Evolutionary conservation across 495 filamentous ascomycete species (phyloP), one percentile per base, ranked within the genome.

Genomic region (Daldinia concentrica): DNA sequence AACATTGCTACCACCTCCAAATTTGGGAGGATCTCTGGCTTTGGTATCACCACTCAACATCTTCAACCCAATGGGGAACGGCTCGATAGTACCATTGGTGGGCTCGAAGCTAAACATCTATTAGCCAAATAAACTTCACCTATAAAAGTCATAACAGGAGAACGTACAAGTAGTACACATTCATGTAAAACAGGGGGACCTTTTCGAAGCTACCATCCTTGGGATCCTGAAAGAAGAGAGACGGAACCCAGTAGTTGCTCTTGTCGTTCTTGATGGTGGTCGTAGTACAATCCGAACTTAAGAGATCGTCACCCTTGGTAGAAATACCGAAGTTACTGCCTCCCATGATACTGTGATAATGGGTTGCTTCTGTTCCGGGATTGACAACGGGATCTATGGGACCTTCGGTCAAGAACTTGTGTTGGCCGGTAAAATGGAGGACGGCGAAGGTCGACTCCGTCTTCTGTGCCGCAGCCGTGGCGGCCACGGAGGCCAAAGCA

Each of bases 241-340:
- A 78, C 1, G 92, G 90, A 52, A 89, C 85, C 93, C 92, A 95
- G 81, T 95, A 95, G 79, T 89, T 90, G 72, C 88, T 91, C 70
- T 89, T 82, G 78, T 95, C 92, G 64, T 85, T 83, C 62, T 85
- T 87, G 68, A 90, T 82, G 9, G 81, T 82, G 68, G 91, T 89
- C 9, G 89, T 89, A 56, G 89, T 90, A 80, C 93, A 95, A 0
- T 79, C 79, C 0, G 92, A 91, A 58, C 80, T 67, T 52, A 85
- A 80, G 11, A 91, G 83, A 29, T 82, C 75, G 52, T 86, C 79
- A 61, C 88, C 91, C 48, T 82, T 82, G 82, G 89, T 89, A 50
- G 77, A 83, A 73, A 91, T 82, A 62, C 86, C 84, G 73, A 94
- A 93, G 61, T 86, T 90, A 79, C 86, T 92, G 62, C 89, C 90